Base-by-base conservation (phyloP, 2,329 filamentous ascomycete genomes). In the Orbilia oligospora region DNA sequence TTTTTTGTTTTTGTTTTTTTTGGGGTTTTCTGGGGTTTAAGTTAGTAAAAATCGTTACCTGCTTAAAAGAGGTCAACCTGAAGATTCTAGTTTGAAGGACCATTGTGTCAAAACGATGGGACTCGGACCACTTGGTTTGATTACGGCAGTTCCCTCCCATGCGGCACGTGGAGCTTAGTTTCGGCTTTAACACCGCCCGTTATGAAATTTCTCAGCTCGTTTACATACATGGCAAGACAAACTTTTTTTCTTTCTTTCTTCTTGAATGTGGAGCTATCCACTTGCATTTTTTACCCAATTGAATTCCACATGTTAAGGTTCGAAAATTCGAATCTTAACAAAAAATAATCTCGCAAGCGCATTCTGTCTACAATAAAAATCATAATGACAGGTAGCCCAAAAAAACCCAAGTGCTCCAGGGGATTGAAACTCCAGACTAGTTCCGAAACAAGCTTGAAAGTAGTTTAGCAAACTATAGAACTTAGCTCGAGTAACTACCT, bases 161-260 rank as follows among this genome's bases (percentile, higher is more conserved):
- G 33, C 67, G 12, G 64, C 75, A 78, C 75, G 75, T 78, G 75
- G 75, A 51, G 20, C 49, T 36, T 64, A 69, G 64, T 64, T 64
- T 65, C 68, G 68, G 46, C 38, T 56, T 51, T 51, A 55, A 72
- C 55, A 41, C 30, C 6, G 27, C 27, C 64, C 27, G 24, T 14
- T 16, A 41, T 46, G 33, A 41, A 55, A 24, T 41, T 36, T n/a
- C 53, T 67, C 75, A 78, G 75, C 75, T 78, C 44, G 75, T 49
- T 27, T 46, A n/a, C 4, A 9, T 64, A 55, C 30, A 63, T 41
- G 49, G 41, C 56, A 53, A 53, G 67, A 71, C 67, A 65, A 56
- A 49, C 38, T 66, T 66, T 53, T 30, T 30, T 30, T 30, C 3
- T 30, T 30, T 66, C 58, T 53, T 30, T 30, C 6, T 30, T 3